These are phyloP conservation scores for Cladosporium sp. DNA, from an alignment of 2,329 filamentous ascomycete species.

Conservation along the genomic window DNA sequence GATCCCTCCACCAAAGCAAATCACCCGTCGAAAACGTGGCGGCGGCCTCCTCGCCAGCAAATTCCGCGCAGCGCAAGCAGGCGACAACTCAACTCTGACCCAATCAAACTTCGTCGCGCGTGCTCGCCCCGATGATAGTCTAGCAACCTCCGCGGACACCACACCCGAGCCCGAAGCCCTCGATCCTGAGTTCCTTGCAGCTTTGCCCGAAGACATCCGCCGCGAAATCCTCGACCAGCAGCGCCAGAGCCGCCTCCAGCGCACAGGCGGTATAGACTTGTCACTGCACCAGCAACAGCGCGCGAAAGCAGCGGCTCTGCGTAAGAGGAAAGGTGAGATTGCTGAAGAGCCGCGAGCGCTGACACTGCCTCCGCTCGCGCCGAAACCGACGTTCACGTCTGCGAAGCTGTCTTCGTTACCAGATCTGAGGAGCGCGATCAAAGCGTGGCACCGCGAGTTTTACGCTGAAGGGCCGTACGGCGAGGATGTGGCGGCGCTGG, in stretches of 20 bases:
- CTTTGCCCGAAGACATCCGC: slow-evolving; percentile 78
- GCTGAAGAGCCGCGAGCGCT: slow-evolving; percentile 37
- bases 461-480: slow-evolving; percentile 71
- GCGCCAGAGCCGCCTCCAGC: slow-evolving; percentile 59
- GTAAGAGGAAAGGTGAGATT: slow-evolving; percentile 25
- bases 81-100: slow-evolving; percentile 61
- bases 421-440: slow-evolving; percentile 73
- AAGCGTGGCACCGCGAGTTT: slow-evolving; percentile 75
- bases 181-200: slow-evolving; percentile 73
- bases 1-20: slow-evolving; percentile 55
- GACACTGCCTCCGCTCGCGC: slow-evolving; percentile 51
- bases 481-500: slow-evolving; percentile 74
- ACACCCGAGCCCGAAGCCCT: slow-evolving; percentile 50
- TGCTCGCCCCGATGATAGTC: slow-evolving; percentile 20
- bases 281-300: slow-evolving; percentile 32
- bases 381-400: slow-evolving; percentile 63
- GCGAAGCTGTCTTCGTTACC: slow-evolving; percentile 54
- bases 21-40: slow-evolving; percentile 67
- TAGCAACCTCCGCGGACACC: slow-evolving; percentile 32
- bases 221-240: slow-evolving; percentile 77
- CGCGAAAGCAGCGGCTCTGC: slow-evolving; percentile 19
- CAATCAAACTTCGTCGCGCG: slow-evolving; percentile 71
- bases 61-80: slow-evolving; percentile 45
- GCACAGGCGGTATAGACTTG: slow-evolving; percentile 42
- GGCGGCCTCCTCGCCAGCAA: slow-evolving; percentile 47